Evolutionary conservation across 179 eudicot species (phyloP).

Genomic region (Beta corolliflora): DNA sequence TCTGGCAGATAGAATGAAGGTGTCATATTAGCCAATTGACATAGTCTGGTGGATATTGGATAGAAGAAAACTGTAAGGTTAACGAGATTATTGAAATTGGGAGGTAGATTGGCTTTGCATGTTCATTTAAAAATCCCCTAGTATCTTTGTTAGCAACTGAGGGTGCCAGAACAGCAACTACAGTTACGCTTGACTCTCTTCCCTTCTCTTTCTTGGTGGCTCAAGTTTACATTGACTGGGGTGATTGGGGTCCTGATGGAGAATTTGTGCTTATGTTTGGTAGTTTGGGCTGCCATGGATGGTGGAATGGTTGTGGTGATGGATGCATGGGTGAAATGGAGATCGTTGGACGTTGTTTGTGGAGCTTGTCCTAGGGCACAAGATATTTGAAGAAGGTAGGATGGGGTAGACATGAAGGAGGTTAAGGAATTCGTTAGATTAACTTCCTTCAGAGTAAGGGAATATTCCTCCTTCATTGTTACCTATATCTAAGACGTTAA

Average conservation of each 20-base stretch:
- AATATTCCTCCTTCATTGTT: too few relatives aligned
- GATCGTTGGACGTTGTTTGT: neutral
- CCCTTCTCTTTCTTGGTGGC: neutral
- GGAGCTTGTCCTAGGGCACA: too few relatives aligned
- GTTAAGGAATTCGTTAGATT: neutral
- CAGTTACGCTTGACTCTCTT: neutral
- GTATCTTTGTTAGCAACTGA: neutral
- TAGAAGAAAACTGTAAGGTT: neutral
- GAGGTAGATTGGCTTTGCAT: neutral
- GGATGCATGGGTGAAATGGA: neutral
- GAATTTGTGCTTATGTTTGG: neutral
- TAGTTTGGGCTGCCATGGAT: neutral
- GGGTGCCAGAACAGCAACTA: neutral
- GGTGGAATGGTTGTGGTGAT: neutral
- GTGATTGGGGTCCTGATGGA: neutral
- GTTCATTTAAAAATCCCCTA: neutral
- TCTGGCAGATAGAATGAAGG: neutral
- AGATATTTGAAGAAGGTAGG: neutral
- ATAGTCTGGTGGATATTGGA: neutral
- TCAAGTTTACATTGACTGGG: neutral
- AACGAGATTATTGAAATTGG: neutral
- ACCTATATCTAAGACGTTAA: too few relatives aligned
- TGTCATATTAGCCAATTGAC: neutral
- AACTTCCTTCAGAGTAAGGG: too few relatives aligned
- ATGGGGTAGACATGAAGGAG: neutral